Evolutionary conservation across 2,329 filamentous ascomycete species (phyloP).

Genomic region (Volutella citrinella): DNA sequence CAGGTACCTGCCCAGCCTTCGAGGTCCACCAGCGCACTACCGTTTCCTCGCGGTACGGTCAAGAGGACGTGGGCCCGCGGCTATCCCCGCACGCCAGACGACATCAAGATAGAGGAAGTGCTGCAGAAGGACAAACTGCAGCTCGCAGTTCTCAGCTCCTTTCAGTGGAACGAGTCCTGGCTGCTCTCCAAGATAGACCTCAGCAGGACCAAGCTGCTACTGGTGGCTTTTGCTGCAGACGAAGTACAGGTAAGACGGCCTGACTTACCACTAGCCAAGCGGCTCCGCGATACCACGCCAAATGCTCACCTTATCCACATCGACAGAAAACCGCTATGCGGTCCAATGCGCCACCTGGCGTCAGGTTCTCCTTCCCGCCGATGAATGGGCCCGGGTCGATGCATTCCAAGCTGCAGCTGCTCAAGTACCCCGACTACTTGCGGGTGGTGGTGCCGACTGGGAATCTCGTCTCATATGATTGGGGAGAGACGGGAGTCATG

Average conservation of each 20-base stretch:
- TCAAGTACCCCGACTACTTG: constrained; percentile 73
- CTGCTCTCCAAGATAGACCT: constrained; percentile 67
- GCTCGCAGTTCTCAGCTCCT: constrained; percentile 81
- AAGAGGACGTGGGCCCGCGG: constrained; percentile 78
- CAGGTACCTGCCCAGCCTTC: constrained; percentile 11
- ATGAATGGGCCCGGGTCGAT: constrained; percentile 75
- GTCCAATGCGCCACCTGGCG: constrained; percentile 46
- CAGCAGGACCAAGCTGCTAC: constrained; percentile 56
- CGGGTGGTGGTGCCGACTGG: constrained; percentile 83
- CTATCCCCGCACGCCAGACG: constrained; percentile 58
- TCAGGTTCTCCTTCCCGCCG: constrained; percentile 77
- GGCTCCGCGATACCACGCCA: too few species aligned
- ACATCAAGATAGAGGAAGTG: constrained; percentile 87
- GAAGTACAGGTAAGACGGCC: constrained; percentile 47
- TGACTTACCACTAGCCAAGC: too few species aligned
- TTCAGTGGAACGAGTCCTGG: constrained; percentile 82
- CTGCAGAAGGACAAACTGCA: constrained; percentile 70
- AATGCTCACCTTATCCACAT: too few species aligned
- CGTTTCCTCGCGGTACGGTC: constrained; percentile 60
- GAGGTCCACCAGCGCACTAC: constrained; percentile 25
- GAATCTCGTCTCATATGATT: constrained; percentile 82
- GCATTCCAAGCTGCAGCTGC: constrained; percentile 91
- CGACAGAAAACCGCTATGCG: constrained; percentile 44
- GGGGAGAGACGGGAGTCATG: constrained; percentile 81
- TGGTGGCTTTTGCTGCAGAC: constrained; percentile 54